Percentiles rank a stretch among this genome's conserved stretches.
Evolutionary conservation across 2,329 filamentous ascomycete genomes (phyloP).

Genomic region (Aspergillus latus): DNA sequence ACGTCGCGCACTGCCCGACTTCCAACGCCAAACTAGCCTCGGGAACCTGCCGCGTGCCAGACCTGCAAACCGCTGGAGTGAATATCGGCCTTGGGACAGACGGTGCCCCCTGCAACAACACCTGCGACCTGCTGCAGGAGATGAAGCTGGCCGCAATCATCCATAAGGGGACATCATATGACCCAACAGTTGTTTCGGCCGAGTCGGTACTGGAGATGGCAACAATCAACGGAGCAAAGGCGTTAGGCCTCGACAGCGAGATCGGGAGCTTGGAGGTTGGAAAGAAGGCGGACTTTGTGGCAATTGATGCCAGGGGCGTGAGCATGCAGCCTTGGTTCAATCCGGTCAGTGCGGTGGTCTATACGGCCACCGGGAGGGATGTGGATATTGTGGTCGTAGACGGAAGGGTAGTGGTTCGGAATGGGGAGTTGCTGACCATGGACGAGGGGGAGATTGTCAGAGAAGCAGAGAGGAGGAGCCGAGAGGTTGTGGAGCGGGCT

Average conservation of each 20-base stretch:
- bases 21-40: constrained; percentile 56
- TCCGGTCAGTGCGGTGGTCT: constrained; percentile 45
- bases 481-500: too few species aligned
- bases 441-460: constrained; percentile 43
- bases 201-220: constrained; percentile 53
- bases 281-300: constrained; percentile 47
- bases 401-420: constrained; percentile 41
- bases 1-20: constrained; percentile 54
- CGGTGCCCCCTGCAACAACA: constrained; percentile 55
- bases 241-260: constrained; percentile 44
- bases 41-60: constrained; percentile 50
- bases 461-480: constrained; percentile 32
- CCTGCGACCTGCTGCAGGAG: constrained; percentile 54
- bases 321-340: constrained; percentile 43
- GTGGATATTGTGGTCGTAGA: constrained; percentile 48
- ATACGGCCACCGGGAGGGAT: constrained; percentile 46
- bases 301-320: constrained; percentile 32
- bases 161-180: constrained; percentile 46
- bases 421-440: constrained; percentile 39
- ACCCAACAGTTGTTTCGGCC: constrained; percentile 47
- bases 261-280: constrained; percentile 44
- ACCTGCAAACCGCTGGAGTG: constrained; percentile 45
- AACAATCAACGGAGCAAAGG: constrained; percentile 52
- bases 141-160: constrained; percentile 54
- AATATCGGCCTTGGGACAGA: constrained; percentile 55